Base-by-base conservation (phyloP, 2,329 filamentous ascomycete genomes). In the Colletotrichum gloeosporioides region DNA sequence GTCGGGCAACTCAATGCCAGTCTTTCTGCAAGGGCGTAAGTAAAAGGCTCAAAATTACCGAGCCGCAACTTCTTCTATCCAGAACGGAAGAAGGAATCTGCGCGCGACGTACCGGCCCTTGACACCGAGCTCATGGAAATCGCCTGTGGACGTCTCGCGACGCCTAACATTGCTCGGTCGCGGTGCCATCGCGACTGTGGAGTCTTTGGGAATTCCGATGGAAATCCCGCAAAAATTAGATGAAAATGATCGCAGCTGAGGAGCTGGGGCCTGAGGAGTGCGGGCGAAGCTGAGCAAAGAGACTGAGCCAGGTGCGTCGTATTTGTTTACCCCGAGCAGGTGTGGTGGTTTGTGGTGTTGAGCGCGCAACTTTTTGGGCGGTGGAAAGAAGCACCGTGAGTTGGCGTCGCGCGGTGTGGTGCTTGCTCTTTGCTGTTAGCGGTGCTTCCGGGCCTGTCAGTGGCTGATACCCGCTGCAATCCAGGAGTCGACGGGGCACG, bases 1-100 rank as follows among this genome's bases (percentile, higher is more conserved):
- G 81, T 98, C 95, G 81, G 92, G 92, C 36, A 99, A 86, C 1
- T 92, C 94, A 31, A 98, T 91, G 61, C 97, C 97, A 1, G 97
- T 99, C 90, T 98, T 98, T 80, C 96, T 98, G 79, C 66, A 18
- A 16, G n/a, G 68, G 36, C 31, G 39, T 69, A 49, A 73, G 57
- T 34, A 34, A 13, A 49, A 49, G 39, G 61, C 16, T 39, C 39
- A 39, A 12, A 15, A 10, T 6, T 4, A 4, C 18, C 8, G 27
- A 12, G 27, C 63, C 64, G 44, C 32, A 25, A 22, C 22, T 22
- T 1, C 27, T 36, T 62, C 3, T 53, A 53, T 13, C 6, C n/a
- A 25, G 44, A 53, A 6, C 2, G 44, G 13, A 13, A 31, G 55
- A 8, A 55, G 55, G n/a, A 3, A 10, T 9, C 6, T n/a, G 25